phyloP scores from a whole-genome alignment of 345 rosid species.

The Camelina laxa region DNA sequence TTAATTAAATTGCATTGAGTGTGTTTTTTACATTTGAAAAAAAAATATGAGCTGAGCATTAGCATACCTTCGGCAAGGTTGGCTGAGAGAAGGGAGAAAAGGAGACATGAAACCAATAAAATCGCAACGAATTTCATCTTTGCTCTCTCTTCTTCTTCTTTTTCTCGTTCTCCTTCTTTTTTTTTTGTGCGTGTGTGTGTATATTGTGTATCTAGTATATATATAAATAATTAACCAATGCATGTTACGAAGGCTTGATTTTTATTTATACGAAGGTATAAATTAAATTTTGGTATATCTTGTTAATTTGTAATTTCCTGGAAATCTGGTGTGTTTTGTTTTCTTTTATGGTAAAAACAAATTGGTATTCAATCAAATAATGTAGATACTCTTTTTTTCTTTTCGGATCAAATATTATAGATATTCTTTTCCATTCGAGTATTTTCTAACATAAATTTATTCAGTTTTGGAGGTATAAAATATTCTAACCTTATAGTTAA shows the following conservation, averaged over 20 bases:
- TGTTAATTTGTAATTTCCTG: background rate
- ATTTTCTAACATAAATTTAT: background rate
- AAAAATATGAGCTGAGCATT: background rate
- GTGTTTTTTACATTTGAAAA: background rate
- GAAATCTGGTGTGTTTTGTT: background rate
- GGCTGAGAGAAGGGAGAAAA: slow-evolving; percentile 19
- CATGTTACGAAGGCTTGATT: background rate
- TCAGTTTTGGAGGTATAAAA: background rate
- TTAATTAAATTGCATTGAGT: background rate
- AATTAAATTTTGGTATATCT: background rate
- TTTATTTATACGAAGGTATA: background rate
- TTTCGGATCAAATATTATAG: background rate
- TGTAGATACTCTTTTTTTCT: background rate
- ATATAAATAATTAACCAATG: background rate
- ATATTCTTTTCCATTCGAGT: background rate
- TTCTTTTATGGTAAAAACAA: background rate
- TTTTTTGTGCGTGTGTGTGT: background rate
- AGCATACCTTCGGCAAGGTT: slow-evolving; percentile 11
- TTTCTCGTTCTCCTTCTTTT: background rate
- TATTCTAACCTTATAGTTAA: background rate
- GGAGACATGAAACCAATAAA: slow-evolving; percentile 9
- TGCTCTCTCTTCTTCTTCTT: background rate
- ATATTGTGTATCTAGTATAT: background rate
- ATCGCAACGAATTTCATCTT: slow-evolving; percentile 17
- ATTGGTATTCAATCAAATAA: background rate